Evolutionary conservation across 805 yeast species (phyloP), one percentile per base, ranked within the genome.

Genomic region (Wickerhamiella galacta): DNA sequence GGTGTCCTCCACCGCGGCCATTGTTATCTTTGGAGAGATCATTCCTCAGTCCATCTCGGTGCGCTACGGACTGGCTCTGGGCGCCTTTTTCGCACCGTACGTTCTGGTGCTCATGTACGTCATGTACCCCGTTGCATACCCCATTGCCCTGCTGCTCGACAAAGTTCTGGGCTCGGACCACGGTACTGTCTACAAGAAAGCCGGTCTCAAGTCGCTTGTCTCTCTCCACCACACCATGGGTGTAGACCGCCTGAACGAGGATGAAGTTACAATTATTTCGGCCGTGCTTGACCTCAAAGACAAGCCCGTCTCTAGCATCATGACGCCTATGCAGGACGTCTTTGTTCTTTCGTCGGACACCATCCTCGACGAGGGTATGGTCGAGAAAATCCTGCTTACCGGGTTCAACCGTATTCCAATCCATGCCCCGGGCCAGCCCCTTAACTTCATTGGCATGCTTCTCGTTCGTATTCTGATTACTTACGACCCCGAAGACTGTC

Each of bases 401-500:
- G 98, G 98, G 0, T 90, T 79, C 57, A 80, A 93, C 16, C 69
- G 98, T 52, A 85, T 87, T 43, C 98, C 98, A 11, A 82, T 87
- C 45, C 87, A 83, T 54, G 59, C 78, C 28, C 95, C 96, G 1
- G 70, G 71, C 44, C 93, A 87, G 51, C 93, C 94, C 11, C 60
- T 68, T 36, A 87, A 87, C 54, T 87, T 82, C 54, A 78, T 85
- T 38, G 98, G 98, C 11, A 87, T 87, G 98, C 62, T 87, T 27
- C 63, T 87, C 27, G 96, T 90, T 15, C 66, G 95, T 40, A 90
- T 85, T 20, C 66, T 87, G 49, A 90, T 87, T 43, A 77, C 93
- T 35, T 87, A 87, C 53, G 98, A 87, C 50, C 96, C 98, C 3
- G 96, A 87, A 53, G 98, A 87, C 54, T 79, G 85, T 1, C 58